These are phyloP conservation scores for Hibiscus syriacus DNA, from an alignment of 345 rosid species.

Conservation along the genomic window DNA sequence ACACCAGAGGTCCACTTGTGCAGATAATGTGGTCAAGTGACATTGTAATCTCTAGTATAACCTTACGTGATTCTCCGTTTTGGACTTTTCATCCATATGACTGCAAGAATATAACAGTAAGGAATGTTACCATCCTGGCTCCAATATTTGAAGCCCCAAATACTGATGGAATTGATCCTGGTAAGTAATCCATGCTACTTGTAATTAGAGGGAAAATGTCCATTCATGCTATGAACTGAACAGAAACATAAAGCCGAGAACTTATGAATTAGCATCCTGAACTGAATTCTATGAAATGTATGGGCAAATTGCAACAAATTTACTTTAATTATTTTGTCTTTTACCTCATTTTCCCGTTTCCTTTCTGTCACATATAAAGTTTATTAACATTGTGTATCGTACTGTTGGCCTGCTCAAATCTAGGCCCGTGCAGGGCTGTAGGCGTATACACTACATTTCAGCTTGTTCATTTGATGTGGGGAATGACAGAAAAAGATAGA, in stretches of 20 bases:
- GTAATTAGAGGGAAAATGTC: no score
- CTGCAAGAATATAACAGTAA: no score
- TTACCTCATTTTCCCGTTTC: not conserved
- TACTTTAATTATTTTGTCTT: not conserved
- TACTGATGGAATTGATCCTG: no score
- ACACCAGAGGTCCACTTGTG: no score
- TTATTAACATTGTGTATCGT: not conserved
- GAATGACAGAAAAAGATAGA: not conserved
- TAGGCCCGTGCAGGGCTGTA: not conserved
- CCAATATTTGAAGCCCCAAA: no score
- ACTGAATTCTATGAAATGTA: constrained; percentile 3
- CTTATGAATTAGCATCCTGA: not conserved
- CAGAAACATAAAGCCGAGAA: not conserved
- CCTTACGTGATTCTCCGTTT: no score
- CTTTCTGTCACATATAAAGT: not conserved
- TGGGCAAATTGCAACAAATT: not conserved
- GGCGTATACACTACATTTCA: not conserved
- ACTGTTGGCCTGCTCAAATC: not conserved
- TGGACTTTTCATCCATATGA: no score
- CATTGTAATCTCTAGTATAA: no score
- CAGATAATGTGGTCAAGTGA: no score
- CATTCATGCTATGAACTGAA: not conserved
- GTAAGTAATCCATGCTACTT: no score
- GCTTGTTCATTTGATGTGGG: constrained; percentile 7
- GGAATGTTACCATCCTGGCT: no score